Base-by-base conservation (phyloP, 768 basidiomycete species). In the Heimioporus sp. region DNA sequence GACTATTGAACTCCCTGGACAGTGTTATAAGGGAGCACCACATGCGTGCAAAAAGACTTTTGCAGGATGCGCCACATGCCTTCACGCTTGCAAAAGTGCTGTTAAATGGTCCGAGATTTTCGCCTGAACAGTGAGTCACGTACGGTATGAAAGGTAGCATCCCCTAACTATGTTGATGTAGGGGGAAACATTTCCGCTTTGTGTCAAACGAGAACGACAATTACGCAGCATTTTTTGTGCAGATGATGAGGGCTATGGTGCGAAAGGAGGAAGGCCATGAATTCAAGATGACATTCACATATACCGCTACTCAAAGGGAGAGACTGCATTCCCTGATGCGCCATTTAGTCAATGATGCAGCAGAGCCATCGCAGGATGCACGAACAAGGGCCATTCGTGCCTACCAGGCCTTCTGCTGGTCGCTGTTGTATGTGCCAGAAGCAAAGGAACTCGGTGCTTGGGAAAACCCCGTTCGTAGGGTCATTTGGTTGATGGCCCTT, bases 401-500 rank as follows among this genome's bases (percentile, higher is more conserved):
- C 1, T 55, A 55, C 4, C 49, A 55, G 10, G 10, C 17, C 0
- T 55, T 55, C 21, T 40, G 28, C 21, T 55, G 45, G 49, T 41
- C 15, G 9, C 45, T 51, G 0, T 24, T 51, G 32, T 32, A 32
- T 12, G 12, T 7, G 8, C 32, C 32, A 7, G 32, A 50, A 11
- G 4, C 32, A 12, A 35, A 24, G 37, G 36, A 8, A 12, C 16
- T 43, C 5, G 35, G 13, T 15, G 42, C 40, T 5, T 51, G 49
- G 49, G 40, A 7, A 0, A 47, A 43, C 41, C 41, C 46, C 0
- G 39, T 51, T 1, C 17, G 15, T 4, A 13, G 16, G 1, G 47
- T 39, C 12, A 28, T 55, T 17, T 55, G 50, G 54, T 11, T 55
- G 9, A 35, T 39, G 50, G 50, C 54, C 0, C 15, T 55, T 0